Base-by-base conservation (phyloP, 1,284 basidiomycete genomes). In the Pyrrhoderma lamaoense region DNA sequence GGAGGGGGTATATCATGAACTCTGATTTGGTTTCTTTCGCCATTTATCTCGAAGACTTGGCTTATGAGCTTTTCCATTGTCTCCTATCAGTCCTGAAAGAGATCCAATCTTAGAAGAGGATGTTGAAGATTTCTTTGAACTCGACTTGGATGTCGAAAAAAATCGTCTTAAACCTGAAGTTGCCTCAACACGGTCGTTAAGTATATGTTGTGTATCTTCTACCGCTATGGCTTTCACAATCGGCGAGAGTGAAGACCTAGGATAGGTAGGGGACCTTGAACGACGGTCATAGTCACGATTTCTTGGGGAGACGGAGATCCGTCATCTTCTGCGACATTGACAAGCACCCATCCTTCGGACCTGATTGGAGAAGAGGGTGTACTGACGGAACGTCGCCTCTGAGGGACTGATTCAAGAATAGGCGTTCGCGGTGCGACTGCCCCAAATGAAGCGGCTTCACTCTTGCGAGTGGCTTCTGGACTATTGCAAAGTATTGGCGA, bases 341-440 rank as follows among this genome's bases (percentile, higher is more conserved):
- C 54, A 8, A 56, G 43, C 3, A 56, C 54, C 54, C 54, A 56
- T 14, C 54, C 54, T 16, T 46, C 49, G 9, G 49, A 3, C 19
- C 36, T 47, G 5, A 34, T 27, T 4, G 53, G 49, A 8, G 49
- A 42, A 18, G 39, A 35, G 8, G 49, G 38, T 0, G 44, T 9
- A 14, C 25, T 39, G 8, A 18, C 25, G 1, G 52, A 53, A 13
- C 27, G 46, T 2, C 46, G 44, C 16, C 38, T 5, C 7, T 40
- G 38, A 16, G n/a, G 14, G 8, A 8, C 7, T 5, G 8, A 5
- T 40, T 40, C 38, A 22, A 22, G 5, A 7, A 18, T 14, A 18
- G 35, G 14, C 11, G 21, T 46, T 31, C 18, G 14, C 18, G 27
- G 49, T 18, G 49, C 13, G 8, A 48, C 42, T 25, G 45, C 38